Conservation (phyloP, 1,284 basidiomycete species). For the Pisolithus thermaeus region DNA sequence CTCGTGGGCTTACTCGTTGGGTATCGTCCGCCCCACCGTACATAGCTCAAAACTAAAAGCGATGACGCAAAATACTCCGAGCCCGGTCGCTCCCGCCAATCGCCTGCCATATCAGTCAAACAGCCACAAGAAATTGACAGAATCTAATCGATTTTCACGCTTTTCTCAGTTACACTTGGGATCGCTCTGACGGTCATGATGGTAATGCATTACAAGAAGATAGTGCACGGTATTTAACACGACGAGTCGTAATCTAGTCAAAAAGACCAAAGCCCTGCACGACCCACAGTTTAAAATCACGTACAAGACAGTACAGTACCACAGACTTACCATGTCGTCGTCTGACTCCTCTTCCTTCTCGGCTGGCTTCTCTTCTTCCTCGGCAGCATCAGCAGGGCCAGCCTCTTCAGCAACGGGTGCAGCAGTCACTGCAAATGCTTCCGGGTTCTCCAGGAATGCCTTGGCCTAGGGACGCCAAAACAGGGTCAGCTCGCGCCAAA, state of each 20-base stretch:
- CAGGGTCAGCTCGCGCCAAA: conserved; percentile 21
- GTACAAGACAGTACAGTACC: conserved; percentile 4
- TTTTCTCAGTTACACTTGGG: too few relatives aligned
- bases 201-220: conserved; percentile 18
- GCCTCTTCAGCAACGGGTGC: conserved; percentile 56
- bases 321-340: conserved; percentile 63
- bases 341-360: conserved; percentile 78
- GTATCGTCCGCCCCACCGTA: not conserved
- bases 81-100: not conserved
- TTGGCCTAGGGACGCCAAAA: conserved; percentile 64
- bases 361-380: conserved; percentile 62
- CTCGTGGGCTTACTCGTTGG: too few relatives aligned
- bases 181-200: conserved; percentile 8
- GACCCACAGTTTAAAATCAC: conserved; percentile 2
- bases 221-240: conserved; percentile 14
- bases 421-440: conserved; percentile 84
- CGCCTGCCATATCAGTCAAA: not conserved
- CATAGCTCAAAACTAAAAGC: not conserved
- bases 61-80: not conserved
- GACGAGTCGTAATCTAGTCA: conserved; percentile 50
- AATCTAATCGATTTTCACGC: not conserved
- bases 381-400: conserved; percentile 40
- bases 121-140: not conserved
- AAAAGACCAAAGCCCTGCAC: conserved; percentile 79
- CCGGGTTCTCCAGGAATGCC: conserved; percentile 95